Evolutionary conservation across 2,329 filamentous ascomycete species (phyloP), one percentile per base, ranked within the genome.

Genomic region (Diaporthe vexans): DNA sequence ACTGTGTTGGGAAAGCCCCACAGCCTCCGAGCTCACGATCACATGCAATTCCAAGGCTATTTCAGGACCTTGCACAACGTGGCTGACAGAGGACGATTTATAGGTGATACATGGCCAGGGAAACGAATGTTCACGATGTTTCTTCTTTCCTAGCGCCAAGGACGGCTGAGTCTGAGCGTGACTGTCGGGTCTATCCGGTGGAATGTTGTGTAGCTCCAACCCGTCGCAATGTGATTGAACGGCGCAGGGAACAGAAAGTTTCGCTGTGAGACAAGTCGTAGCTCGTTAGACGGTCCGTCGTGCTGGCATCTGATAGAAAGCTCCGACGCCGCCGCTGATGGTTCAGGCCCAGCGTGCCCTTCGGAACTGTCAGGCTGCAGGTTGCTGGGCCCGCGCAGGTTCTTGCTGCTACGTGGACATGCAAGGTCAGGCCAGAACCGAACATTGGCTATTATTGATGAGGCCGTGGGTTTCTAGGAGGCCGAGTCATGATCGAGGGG

Each of bases 121-220:
- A 57, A 46, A 46, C 67, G 24, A 43, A 51, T 9, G 43, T 48
- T 71, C 71, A 63, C 71, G 71, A 67, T 73, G 52, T 59, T 68
- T 73, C 35, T 54, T 17, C 43, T 57, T 37, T 35, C 26, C 29
- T 69, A 40, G 40, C 51, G 52, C 52, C 70, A 63, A 71, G 68
- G 54, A 71, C 52, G 9, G 54, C 57, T 46, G 46, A 54, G 46
- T 63, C 57, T 54, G 40, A 72, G 57, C 58, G 69, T 52, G 21
- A 21, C 58, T 67, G 43, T 73, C 72, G 72, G 63, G 35, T 69
- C 63, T 69, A 73, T 59, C 72, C 72, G 63, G 63, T 63, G 52
- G 54, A 68, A 70, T 70, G 63, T 10, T 61, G 72, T 59, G 40
- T 73, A 57, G 72, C 54, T 43, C 51, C 58, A 51, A 68, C 33